Conservation (phyloP, 2,329 filamentous ascomycete genomes). For the Cladosporium oxysporum region DNA sequence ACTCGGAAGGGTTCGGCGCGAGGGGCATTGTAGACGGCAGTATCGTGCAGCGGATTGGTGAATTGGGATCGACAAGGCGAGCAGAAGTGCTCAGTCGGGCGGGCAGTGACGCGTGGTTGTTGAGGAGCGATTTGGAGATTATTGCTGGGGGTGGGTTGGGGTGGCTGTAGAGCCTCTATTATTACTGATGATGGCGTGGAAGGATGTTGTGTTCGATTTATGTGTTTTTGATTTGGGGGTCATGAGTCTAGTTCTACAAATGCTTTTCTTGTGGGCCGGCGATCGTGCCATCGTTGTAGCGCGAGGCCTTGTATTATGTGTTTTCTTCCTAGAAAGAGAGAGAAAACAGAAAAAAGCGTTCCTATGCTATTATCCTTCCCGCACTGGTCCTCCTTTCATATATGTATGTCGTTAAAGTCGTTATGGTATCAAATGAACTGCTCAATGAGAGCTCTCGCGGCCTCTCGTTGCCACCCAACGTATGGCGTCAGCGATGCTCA, state of each 20-base stretch:
- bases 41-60: conserved; percentile 73
- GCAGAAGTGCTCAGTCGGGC: conserved; percentile 74
- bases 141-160: conserved; percentile 65
- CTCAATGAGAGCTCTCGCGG: neutral
- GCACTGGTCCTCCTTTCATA: neutral
- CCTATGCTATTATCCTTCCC: neutral
- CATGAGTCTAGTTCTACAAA: neutral
- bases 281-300: neutral
- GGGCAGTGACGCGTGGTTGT: conserved; percentile 66
- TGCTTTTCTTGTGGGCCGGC: neutral
- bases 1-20: conserved; percentile 51
- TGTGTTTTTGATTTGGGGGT: neutral
- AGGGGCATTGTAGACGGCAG: conserved; percentile 76
- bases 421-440: neutral
- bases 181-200: neutral
- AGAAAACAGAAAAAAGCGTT: neutral
- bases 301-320: neutral
- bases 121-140: conserved; percentile 69
- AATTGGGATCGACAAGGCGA: conserved; percentile 70
- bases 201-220: neutral
- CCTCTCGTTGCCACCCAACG: too few relatives aligned
- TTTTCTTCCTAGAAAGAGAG: neutral
- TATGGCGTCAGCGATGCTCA: neutral
- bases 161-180: conserved; percentile 46
- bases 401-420: neutral